Evolutionary conservation across 2,329 filamentous ascomycete genomes (phyloP).

Genomic region (Ophiostoma australiae): DNA sequence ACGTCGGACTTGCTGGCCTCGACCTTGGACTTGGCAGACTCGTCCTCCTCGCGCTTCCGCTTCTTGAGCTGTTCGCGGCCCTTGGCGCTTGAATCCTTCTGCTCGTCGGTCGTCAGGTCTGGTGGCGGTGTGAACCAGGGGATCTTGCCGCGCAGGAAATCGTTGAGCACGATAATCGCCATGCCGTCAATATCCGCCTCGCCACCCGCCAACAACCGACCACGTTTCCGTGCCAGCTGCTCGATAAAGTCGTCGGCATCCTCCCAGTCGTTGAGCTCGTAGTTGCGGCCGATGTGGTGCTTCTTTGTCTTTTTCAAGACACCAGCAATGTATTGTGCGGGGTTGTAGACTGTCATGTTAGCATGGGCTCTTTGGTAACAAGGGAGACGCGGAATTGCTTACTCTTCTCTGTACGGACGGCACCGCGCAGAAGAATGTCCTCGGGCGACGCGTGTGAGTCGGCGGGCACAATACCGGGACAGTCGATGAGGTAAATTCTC

Average conservation of each 20-base stretch:
- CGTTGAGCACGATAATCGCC: constrained; percentile 93
- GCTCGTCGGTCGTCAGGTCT: constrained; percentile 48
- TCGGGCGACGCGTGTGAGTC: constrained; percentile 77
- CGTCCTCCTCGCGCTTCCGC: constrained; percentile 57
- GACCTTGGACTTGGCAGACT: constrained; percentile 23
- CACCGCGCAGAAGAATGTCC: constrained; percentile 83
- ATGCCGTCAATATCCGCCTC: constrained; percentile 93
- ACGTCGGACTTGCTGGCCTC: constrained; percentile 53
- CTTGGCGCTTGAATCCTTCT: constrained; percentile 45
- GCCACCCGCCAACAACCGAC: constrained; percentile 73
- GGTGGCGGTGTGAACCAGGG: constrained; percentile 92
- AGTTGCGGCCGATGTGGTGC: constrained; percentile 87
- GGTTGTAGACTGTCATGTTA: constrained; percentile 62
- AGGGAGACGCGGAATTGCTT: not conserved
- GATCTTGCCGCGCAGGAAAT: constrained; percentile 91
- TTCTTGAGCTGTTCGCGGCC: constrained; percentile 83
- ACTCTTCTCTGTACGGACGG: constrained; percentile 82
- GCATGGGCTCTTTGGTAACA: constrained; percentile 34
- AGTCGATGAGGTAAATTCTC: constrained; percentile 84
- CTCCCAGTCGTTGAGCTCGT: constrained; percentile 75
- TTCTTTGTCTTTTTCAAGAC: constrained; percentile 75
- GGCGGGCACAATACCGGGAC: constrained; percentile 91
- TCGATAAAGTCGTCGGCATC: constrained; percentile 80
- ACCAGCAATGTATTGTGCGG: constrained; percentile 88
- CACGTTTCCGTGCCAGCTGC: constrained; percentile 77